phyloP scores from a whole-genome alignment of 495 filamentous ascomycete genomes.

The Daldinia grandis region DNA sequence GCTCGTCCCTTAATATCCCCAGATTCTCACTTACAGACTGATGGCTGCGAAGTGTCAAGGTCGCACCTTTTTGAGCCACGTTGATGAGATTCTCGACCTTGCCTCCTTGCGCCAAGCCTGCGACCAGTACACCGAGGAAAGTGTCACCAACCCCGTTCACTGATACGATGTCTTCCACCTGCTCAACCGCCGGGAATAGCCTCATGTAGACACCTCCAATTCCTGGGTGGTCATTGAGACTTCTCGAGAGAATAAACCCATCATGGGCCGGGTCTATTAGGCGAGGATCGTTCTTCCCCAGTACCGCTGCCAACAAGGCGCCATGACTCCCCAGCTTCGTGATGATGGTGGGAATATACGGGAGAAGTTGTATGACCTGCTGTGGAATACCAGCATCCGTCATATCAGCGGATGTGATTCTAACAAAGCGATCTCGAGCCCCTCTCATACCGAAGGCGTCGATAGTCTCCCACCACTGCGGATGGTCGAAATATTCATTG shows the following conservation, averaged over 20 bases:
- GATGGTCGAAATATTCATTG: constrained; percentile 69
- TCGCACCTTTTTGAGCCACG: constrained; percentile 77
- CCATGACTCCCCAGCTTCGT: constrained; percentile 84
- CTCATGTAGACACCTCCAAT: constrained; percentile 88
- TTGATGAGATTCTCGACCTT: constrained; percentile 59
- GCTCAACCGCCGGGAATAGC: constrained; percentile 73
- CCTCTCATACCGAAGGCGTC: constrained; percentile 75
- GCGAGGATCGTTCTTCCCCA: constrained; percentile 68
- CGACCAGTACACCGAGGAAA: constrained; percentile 81
- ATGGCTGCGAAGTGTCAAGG: constrained; percentile 73
- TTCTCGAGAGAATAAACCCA: constrained; percentile 73
- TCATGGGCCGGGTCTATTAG: constrained; percentile 67
- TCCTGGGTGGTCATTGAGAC: constrained; percentile 55
- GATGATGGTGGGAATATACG: constrained; percentile 81
- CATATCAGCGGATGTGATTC: constrained; percentile 64
- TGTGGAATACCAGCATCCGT: constrained; percentile 86
- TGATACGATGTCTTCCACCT: constrained; percentile 76
- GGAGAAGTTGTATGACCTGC: constrained; percentile 83
- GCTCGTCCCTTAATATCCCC: constrained; percentile 46
- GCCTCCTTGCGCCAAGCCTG: constrained; percentile 64
- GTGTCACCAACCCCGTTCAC: constrained; percentile 97
- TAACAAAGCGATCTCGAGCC: constrained; percentile 68
- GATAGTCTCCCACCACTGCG: constrained; percentile 80
- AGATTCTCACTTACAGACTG: constrained; percentile 71
- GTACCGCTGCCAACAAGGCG: constrained; percentile 77